Base-by-base conservation (phyloP, 1,284 basidiomycete genomes). In the Coniferiporia sulphurascens region DNA sequence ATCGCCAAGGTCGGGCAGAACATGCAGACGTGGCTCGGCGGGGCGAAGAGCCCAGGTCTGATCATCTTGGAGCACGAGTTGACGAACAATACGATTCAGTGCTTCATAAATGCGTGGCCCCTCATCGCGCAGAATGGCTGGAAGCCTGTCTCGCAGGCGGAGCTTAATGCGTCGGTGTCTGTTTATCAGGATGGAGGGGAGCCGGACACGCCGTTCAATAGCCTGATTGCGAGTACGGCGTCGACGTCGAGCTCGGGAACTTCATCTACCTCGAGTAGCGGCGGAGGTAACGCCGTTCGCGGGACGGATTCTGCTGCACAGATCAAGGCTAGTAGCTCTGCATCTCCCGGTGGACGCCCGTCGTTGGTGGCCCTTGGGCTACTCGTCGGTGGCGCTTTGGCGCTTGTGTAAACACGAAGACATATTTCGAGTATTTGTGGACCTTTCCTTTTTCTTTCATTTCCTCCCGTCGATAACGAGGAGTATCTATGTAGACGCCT, bases 21-120 rank as follows among this genome's bases (percentile, higher is more conserved):
- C 55, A 76, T 90, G 72, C 71, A 75, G 21, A 64, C 73, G 58
- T 90, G 85, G 83, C 71, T 87, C 44, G 72, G 78, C 45, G 82
- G 85, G 48, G 75, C 86, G 52, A 89, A 91, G 69, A 72, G 70
- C 9, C 85, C 87, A 8, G 93, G 93, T 38, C 79, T 94, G 17
- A 79, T 94, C 65, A 78, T 92, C 62, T 80, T 95, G 63, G 89
- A 95, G 73, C 93, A 96, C 72, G 93, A 95, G 71, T 73, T 88
- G n/a, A 81, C 77, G 19, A 73, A 81, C 50, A 68, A 76, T 59
- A 78, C 87, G 21, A 83, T 93, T 43, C 69, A 78, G 50, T 81
- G 83, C 6, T 95, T 93, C 74, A 86, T 89, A 12, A 73, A 77
- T 55, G 79, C 83, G 13, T 94, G 81, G 70, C 84, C 87, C 3